Evolutionary conservation across 192 early-diverging fungal species (phyloP).

Genomic region (Chytriomyces hyalinus): DNA sequence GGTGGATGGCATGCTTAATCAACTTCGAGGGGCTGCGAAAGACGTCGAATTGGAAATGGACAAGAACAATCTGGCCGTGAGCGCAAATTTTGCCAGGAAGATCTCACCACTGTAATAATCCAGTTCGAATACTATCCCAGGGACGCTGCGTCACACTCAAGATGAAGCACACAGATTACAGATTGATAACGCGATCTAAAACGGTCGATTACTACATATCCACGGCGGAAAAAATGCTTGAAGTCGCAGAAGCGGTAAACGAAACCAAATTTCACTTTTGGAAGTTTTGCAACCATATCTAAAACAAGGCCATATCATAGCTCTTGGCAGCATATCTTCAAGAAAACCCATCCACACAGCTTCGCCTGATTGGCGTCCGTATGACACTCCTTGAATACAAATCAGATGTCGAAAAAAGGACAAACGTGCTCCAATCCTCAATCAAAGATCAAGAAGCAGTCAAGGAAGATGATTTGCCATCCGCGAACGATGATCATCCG

Average conservation of each 20-base stretch:
- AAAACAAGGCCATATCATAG: background rate
- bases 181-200: slow-evolving; percentile 47
- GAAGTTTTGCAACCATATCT: background rate
- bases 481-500: background rate
- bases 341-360: background rate
- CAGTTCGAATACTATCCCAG: slow-evolving; percentile 15
- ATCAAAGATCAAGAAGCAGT: background rate
- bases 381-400: slow-evolving; percentile 6
- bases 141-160: slow-evolving; percentile 55
- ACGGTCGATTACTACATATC: slow-evolving; percentile 17
- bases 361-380: slow-evolving; percentile 27
- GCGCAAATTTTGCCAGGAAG: background rate
- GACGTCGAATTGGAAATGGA: slow-evolving; percentile 27
- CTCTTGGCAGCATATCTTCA: slow-evolving; percentile 11
- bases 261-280: background rate
- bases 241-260: slow-evolving; percentile 18
- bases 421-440: background rate
- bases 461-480: background rate
- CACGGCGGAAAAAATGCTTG: slow-evolving; percentile 33
- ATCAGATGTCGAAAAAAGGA: slow-evolving; percentile 8
- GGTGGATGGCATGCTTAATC: slow-evolving; percentile 14
- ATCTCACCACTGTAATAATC: background rate
- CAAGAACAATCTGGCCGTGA: background rate
- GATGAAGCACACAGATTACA: slow-evolving; percentile 53
- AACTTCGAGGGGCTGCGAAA: slow-evolving; percentile 11